Percentiles rank a stretch among this genome's conserved stretches.
phyloP scores from a whole-genome alignment of 768 basidiomycete genomes.

The Lentinus tigrinus region DNA sequence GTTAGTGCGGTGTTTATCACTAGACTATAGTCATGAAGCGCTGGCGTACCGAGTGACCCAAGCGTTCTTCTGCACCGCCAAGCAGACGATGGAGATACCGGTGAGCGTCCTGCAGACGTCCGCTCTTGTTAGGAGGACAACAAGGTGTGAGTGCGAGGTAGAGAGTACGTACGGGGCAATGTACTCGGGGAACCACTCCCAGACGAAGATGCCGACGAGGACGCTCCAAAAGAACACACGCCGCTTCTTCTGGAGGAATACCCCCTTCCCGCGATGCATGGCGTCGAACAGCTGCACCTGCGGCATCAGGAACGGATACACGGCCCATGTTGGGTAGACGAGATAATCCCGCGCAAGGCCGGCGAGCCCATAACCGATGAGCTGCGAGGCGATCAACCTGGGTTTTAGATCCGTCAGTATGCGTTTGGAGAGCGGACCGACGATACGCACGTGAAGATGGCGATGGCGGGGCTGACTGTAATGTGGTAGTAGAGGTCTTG shows the following conservation, averaged over 20 bases:
- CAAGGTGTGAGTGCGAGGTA: no score
- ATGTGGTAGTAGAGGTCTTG: slow-evolving; percentile 37
- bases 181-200: slow-evolving; percentile 42
- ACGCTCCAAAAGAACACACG: slow-evolving; percentile 33
- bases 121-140: no score
- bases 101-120: slow-evolving; percentile 39
- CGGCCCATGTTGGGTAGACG: slow-evolving; percentile 49
- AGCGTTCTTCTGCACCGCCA: slow-evolving; percentile 47
- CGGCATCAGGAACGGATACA: slow-evolving; percentile 41
- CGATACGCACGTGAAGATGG: slow-evolving; percentile 32
- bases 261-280: slow-evolving; percentile 41
- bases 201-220: slow-evolving; percentile 40
- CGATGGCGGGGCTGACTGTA: slow-evolving; percentile 24
- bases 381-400: slow-evolving; percentile 27
- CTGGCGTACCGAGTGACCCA: slow-evolving; percentile 41
- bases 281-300: slow-evolving; percentile 44
- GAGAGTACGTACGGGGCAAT: slow-evolving; percentile 11
- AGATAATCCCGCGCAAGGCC: slow-evolving; percentile 47
- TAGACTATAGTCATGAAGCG: no score
- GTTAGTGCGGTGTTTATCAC: no score
- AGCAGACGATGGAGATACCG: slow-evolving; percentile 60
- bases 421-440: not conserved
- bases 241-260: slow-evolving; percentile 35
- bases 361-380: slow-evolving; percentile 31
- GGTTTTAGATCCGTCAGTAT: no score